Evolutionary conservation across 495 filamentous ascomycete species (phyloP), one percentile per base, ranked within the genome.

Genomic region (Penicillium simplicissimum): DNA sequence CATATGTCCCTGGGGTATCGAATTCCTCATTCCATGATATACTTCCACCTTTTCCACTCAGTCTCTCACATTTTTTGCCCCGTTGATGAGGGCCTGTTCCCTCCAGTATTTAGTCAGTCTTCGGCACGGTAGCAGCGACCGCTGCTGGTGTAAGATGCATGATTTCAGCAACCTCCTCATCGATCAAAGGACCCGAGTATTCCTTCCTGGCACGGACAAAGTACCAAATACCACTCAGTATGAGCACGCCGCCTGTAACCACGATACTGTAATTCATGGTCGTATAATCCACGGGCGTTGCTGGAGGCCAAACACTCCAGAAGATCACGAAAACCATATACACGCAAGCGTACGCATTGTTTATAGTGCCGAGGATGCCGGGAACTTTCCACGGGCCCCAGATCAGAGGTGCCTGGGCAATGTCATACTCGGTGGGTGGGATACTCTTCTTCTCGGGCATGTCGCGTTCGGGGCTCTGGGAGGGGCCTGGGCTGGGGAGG

Each of bases 241-340:
- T 59, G 8, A 77, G 47, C 4, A 76, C 70, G 9, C 61, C 62
- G 8, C 62, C 71, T 9, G 78, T 74, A 1, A 79, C 67, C 19
- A 81, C 66, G 23, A 71, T 68, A 19, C 71, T 76, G 62, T 79
- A 82, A 67, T 82, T 80, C 80, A 81, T 81, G 14, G 61, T 74
- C 7, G 64, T 60, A n/a, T 71, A 64, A 11, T 73, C 75, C 8
- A 78, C 75, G 0, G 76, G 75, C 10, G 75, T 64, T 14, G 17
- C 38, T 0, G 72, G 61, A 9, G 77, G 79, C 74, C 76, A 81
- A 52, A 80, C 78, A 38, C 70, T 76, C 69, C 78, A 81, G 55
- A 81, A 76, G 55, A 81, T 68, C 8, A 73, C 66, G 37, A 78
- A 70, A 3, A 68, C 34, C 63, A 73, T 68, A 52, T 76, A 81